A percentile compares a stretch with the other conserved stretches of the same genome.
These are phyloP conservation scores for Aspergillus sp. DNA, from an alignment of 2,329 filamentous ascomycete species.

Conservation along the genomic window DNA sequence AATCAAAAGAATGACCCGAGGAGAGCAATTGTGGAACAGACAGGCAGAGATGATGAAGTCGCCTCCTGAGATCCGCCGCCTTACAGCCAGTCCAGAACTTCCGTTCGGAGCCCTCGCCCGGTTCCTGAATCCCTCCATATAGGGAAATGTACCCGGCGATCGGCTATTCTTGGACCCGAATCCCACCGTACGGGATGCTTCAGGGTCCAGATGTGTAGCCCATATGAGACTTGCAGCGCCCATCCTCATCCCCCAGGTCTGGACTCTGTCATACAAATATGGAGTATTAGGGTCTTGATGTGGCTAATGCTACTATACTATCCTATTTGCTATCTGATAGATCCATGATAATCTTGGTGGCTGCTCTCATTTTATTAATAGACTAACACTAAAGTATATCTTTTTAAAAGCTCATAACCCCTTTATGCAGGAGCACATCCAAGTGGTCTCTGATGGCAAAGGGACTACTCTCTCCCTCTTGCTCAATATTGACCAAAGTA, in stretches of 20 bases:
- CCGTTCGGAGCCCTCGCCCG: not conserved
- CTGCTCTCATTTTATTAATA: not conserved
- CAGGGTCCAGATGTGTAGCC: not conserved
- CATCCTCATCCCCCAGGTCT: not conserved
- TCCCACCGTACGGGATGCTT: not conserved
- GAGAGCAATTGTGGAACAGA: no score
- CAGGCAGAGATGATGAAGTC: not conserved
- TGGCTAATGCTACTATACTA: no score
- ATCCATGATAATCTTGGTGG: no score
- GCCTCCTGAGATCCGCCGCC: not conserved
- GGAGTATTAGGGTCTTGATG: no score
- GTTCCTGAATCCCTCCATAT: not conserved
- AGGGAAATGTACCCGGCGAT: not conserved
- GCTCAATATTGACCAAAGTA: no score
- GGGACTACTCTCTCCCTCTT: no score
- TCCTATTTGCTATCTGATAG: no score
- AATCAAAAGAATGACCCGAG: no score
- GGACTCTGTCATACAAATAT: no score
- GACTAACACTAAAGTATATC: not conserved
- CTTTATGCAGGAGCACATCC: not conserved
- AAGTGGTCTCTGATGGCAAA: not conserved
- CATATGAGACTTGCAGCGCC: not conserved
- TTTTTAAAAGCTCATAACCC: not conserved
- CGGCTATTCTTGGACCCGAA: not conserved
- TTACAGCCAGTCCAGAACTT: not conserved